Percentiles rank a stretch among this genome's conserved stretches.
These are phyloP conservation scores for Ensete glaucum DNA, from an alignment of 176 grass and related monocot species.

Conservation along the genomic window DNA sequence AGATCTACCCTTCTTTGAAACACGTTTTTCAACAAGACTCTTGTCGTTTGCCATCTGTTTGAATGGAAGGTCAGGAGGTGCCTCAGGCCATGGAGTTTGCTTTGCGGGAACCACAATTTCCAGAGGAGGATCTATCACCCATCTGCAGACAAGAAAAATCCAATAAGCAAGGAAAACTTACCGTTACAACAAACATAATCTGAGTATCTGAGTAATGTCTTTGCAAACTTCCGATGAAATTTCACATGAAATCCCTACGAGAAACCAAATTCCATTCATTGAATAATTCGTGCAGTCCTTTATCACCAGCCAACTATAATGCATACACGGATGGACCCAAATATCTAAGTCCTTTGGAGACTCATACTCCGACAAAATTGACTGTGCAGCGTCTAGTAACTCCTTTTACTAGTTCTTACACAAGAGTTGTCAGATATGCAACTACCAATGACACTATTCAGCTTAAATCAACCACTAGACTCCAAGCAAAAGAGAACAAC, in stretches of 20 bases:
- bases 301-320: background rate
- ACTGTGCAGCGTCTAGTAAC: too few species aligned
- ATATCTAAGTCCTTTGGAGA: too few species aligned
- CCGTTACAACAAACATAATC: background rate
- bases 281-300: background rate
- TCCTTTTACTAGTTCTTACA: too few species aligned
- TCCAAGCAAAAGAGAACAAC: too few species aligned
- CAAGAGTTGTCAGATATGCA: too few species aligned
- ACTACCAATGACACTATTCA: too few species aligned
- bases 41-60: background rate
- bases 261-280: background rate
- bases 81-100: conserved; percentile 19
- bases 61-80: conserved; percentile 6
- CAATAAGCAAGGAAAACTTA: background rate
- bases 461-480: too few species aligned
- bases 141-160: conserved; percentile 25
- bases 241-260: background rate
- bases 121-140: conserved; percentile 43
- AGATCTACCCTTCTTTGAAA: conserved; percentile 19
- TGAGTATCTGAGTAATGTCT: background rate
- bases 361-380: too few species aligned
- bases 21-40: conserved; percentile 3
- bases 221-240: background rate
- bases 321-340: too few species aligned
- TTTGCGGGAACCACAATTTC: conserved; percentile 28